phyloP scores from a whole-genome alignment of 345 rosid genomes.

The Garcia nutans region DNA sequence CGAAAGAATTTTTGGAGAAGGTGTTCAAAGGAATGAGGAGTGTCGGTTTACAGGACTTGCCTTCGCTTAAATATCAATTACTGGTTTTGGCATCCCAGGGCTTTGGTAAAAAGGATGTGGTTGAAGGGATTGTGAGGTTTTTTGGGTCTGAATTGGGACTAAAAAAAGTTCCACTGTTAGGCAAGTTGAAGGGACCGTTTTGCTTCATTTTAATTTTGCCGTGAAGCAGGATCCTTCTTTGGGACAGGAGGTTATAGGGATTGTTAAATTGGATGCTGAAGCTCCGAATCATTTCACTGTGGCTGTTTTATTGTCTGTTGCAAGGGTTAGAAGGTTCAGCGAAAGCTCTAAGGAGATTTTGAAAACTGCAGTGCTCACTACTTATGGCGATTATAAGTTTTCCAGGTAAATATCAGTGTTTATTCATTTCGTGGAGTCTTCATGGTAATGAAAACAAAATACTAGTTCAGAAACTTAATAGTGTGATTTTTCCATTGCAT shows the following conservation, averaged over 20 bases:
- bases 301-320: slow-evolving; percentile 66
- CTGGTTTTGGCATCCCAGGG: slow-evolving; percentile 78
- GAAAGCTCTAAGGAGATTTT: slow-evolving; percentile 51
- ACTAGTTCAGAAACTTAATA: not conserved
- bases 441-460: not conserved
- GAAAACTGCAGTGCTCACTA: slow-evolving; percentile 53
- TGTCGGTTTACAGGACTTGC: slow-evolving; percentile 73
- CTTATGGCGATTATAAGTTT: slow-evolving; percentile 56
- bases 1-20: slow-evolving; percentile 60
- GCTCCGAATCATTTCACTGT: slow-evolving; percentile 67
- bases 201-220: slow-evolving; percentile 83
- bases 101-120: slow-evolving; percentile 64
- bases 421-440: not conserved
- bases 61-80: slow-evolving; percentile 68
- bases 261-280: slow-evolving; percentile 54
- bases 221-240: slow-evolving; percentile 91
- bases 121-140: slow-evolving; percentile 64
- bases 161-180: slow-evolving; percentile 50
- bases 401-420: slow-evolving; percentile 44
- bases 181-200: slow-evolving; percentile 78
- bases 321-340: slow-evolving; percentile 66
- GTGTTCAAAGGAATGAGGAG: slow-evolving; percentile 55
- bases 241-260: slow-evolving; percentile 64
- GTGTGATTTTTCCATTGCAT: not conserved
- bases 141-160: slow-evolving; percentile 54